phyloP scores from a whole-genome alignment of 2,329 filamentous ascomycete species.

The Diaporthe ampelina region DNA sequence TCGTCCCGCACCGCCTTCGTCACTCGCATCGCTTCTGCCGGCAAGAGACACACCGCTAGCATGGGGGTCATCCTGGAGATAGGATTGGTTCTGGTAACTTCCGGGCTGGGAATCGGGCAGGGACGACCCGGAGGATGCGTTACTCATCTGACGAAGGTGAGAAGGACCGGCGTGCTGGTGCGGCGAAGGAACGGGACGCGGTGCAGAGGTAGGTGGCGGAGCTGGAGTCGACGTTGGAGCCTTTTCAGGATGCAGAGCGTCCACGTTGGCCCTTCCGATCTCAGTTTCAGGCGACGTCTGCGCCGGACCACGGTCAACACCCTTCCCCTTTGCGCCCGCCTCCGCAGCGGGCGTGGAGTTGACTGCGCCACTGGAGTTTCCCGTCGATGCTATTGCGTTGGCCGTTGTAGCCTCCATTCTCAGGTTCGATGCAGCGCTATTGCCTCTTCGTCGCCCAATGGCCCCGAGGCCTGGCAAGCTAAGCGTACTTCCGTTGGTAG shows the following conservation, averaged over 20 bases:
- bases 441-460: slow-evolving; percentile 70
- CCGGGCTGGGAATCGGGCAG: slow-evolving; percentile 75
- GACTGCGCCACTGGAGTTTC: slow-evolving; percentile 49
- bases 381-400: slow-evolving; percentile 55
- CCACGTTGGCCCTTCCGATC: slow-evolving; percentile 36
- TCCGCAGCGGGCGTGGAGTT: slow-evolving; percentile 42
- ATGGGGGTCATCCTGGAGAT: slow-evolving; percentile 59
- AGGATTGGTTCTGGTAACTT: slow-evolving; percentile 60
- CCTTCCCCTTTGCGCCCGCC: slow-evolving; percentile 74
- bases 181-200: slow-evolving; percentile 61
- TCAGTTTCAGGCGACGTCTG: slow-evolving; percentile 46
- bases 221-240: slow-evolving; percentile 40
- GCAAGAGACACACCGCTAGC: slow-evolving; percentile 68
- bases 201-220: slow-evolving; percentile 51
- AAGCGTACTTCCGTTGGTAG: slow-evolving; percentile 74
- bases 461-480: slow-evolving; percentile 71
- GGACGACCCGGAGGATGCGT: slow-evolving; percentile 86
- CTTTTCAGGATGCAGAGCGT: slow-evolving; percentile 45
- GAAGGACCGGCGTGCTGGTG: slow-evolving; percentile 73
- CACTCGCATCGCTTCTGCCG: slow-evolving; percentile 57
- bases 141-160: slow-evolving; percentile 86
- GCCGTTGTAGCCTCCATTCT: slow-evolving; percentile 68
- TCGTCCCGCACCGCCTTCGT: slow-evolving; percentile 48
- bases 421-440: slow-evolving; percentile 72
- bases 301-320: slow-evolving; percentile 67